Percentiles rank a stretch among this genome's conserved stretches.
Evolutionary conservation across 192 early-diverging fungal genomes (phyloP).

Genomic region (Coemansia sp.): DNA sequence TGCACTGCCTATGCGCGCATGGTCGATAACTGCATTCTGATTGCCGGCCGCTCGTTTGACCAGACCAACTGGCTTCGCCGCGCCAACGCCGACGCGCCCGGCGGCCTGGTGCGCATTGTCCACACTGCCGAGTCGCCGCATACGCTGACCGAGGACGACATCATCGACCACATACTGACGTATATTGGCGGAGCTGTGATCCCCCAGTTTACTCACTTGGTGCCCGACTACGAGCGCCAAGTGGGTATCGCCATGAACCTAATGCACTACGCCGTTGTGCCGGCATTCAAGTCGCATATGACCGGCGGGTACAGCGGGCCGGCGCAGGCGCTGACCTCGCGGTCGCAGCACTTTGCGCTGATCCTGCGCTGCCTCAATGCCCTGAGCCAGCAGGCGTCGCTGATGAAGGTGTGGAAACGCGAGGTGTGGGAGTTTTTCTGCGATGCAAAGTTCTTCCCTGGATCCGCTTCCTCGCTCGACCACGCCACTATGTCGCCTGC

Average conservation of each 20-base stretch:
- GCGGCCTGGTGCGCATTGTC: conserved; percentile 8
- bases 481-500: conserved; percentile 36
- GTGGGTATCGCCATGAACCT: conserved; percentile 66
- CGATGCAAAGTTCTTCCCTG: conserved; percentile 52
- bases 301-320: conserved; percentile 52
- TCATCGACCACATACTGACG: conserved; percentile 64
- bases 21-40: conserved; percentile 75
- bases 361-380: conserved; percentile 37
- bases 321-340: conserved; percentile 23
- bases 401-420: conserved; percentile 52
- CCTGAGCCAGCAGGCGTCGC: conserved; percentile 38
- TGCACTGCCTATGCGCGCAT: conserved; percentile 40
- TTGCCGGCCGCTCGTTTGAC: conserved; percentile 76
- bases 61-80: conserved; percentile 54
- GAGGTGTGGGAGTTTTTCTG: conserved; percentile 56
- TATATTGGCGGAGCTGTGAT: conserved; percentile 56
- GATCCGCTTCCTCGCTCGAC: conserved; percentile 5
- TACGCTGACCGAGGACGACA: conserved; percentile 65
- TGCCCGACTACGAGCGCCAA: conserved; percentile 77
- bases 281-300: conserved; percentile 65
- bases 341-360: conserved; percentile 41
- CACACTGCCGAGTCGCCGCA: conserved; percentile 27
- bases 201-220: conserved; percentile 67
- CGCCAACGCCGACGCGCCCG: conserved; percentile 3
- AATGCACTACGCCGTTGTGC: conserved; percentile 82